Evolutionary conservation across 495 filamentous ascomycete species (phyloP), one percentile per base, ranked within the genome.

Genomic region (Penicillium mononematosum): DNA sequence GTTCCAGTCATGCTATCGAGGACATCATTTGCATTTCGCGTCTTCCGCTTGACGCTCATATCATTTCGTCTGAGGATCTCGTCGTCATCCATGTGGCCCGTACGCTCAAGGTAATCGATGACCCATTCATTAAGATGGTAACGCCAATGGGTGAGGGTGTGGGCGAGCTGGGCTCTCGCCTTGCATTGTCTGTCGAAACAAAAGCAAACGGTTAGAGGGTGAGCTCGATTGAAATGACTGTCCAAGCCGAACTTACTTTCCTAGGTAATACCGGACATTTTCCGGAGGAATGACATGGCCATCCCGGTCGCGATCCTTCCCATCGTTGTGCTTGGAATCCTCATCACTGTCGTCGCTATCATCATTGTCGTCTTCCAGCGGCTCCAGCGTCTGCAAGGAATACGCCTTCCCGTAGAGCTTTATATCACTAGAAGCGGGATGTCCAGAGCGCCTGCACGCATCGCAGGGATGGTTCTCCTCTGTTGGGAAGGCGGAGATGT

Each of bases 111-210:
- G 50, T 81, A 82, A 16, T 83, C 75, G 14, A 87, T 75, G 4
- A 91, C 85, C 79, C 78, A 87, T 58, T 88, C 77, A 58, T 89
- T 87, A 42, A 93, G 83, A 31, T 84, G 81, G 62, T 81, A 81
- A 42, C 87, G 86, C 90, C 90, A 94, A 69, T 94, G 90, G 1
- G 79, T 77, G 2, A 93, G 75, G 0, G 76, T 79, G 61, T 93
- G 90, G 0, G 87, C 87, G 16, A 83, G 84, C 53, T 79, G 72
- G 7, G 90, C 87, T 64, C 90, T 91, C 45, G 63, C 69, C 57
- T 79, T 83, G 78, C 90, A 94, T 57, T 79, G 78, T 58, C 80
- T 80, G 45, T 19, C 45, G 19, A 50, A 36, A 53, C 45, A 31
- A 16, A 9, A 39, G n/a, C 8, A 31, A 17, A n/a, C 9, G 7